Conservation (phyloP, 306 rosid species). For the Echinosophora koreensis region DNA sequence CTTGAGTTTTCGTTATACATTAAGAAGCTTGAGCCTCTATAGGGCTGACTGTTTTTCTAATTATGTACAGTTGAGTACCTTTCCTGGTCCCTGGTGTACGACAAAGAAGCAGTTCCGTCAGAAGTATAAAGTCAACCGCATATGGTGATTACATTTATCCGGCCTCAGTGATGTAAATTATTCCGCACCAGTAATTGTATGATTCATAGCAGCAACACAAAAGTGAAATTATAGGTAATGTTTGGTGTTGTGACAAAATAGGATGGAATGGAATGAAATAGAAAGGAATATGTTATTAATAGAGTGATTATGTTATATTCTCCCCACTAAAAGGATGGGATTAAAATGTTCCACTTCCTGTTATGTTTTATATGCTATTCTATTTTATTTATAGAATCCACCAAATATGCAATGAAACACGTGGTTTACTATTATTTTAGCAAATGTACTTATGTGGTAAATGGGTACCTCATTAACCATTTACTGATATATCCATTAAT, state of each 20-base stretch:
- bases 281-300: too few species aligned
- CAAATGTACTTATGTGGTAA: too few species aligned
- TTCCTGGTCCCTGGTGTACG: constrained; percentile 75
- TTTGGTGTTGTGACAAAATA: neutral
- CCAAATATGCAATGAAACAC: too few species aligned
- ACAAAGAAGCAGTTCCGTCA: constrained; percentile 72
- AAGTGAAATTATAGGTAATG: neutral
- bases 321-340: too few species aligned
- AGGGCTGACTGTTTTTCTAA: constrained; percentile 17
- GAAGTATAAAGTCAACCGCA: constrained; percentile 59
- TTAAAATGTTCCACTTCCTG: too few species aligned
- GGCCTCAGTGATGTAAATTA: neutral
- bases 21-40: neutral
- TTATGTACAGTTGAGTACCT: constrained; percentile 73
- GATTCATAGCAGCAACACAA: constrained; percentile 9
- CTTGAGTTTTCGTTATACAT: neutral
- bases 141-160: constrained; percentile 53
- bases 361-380: too few species aligned
- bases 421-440: too few species aligned
- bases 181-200: neutral
- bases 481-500: too few species aligned
- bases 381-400: too few species aligned
- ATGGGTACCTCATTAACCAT: too few species aligned
- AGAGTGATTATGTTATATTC: too few species aligned
- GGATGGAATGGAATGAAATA: too few species aligned